Evolutionary conservation across 2,329 filamentous ascomycete species (phyloP).

Genomic region (Didymella pinodella): DNA sequence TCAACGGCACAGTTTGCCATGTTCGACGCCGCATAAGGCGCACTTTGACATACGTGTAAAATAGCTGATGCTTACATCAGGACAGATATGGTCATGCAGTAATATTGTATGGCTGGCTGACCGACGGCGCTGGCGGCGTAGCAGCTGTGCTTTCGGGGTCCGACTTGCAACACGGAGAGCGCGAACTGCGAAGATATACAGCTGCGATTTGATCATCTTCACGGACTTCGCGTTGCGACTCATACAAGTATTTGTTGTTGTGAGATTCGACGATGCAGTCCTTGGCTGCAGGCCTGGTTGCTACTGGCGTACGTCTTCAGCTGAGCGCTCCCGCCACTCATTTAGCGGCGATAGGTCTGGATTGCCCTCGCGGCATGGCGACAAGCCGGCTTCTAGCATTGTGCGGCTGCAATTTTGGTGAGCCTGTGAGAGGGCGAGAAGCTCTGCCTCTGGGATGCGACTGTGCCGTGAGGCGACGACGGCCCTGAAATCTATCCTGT

Average conservation of each 20-base stretch:
- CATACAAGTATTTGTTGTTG: constrained; percentile 35
- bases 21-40: constrained; percentile 9
- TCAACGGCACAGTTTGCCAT: constrained; percentile 11
- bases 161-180: constrained; percentile 7
- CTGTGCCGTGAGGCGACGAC: constrained; percentile 9
- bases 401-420: constrained; percentile 23
- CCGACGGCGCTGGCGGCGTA: constrained; percentile 23
- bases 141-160: constrained; percentile 12
- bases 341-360: constrained; percentile 26
- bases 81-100: constrained; percentile 23
- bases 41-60: constrained; percentile 14
- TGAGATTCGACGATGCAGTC: constrained; percentile 25
- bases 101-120: constrained; percentile 28
- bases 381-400: constrained; percentile 32
- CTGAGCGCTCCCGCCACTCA: constrained; percentile 33
- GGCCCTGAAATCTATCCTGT: constrained; percentile 5
- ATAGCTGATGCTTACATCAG: constrained; percentile 32
- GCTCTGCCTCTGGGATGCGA: not conserved
- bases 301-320: constrained; percentile 38
- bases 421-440: constrained; percentile 35
- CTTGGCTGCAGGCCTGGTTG: constrained; percentile 36
- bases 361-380: constrained; percentile 36
- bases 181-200: constrained; percentile 7
- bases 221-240: constrained; percentile 3
- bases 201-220: constrained; percentile 2